phyloP scores from a whole-genome alignment of 805 yeast genomes.

The Yueomyces sp. region DNA sequence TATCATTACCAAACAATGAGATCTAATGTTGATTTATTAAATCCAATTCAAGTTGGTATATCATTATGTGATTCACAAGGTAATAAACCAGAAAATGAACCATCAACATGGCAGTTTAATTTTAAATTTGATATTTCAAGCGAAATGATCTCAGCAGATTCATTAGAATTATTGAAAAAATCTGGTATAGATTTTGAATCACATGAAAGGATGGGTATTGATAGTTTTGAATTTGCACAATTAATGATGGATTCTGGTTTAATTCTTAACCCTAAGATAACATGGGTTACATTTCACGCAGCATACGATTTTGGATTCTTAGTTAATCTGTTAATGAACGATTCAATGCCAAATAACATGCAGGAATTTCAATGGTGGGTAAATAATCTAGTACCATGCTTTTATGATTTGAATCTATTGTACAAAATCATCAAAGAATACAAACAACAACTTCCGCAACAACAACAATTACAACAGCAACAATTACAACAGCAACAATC shows the following conservation, averaged over 20 bases:
- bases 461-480: constrained; percentile 5
- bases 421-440: constrained; percentile 23
- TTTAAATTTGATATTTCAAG: constrained; percentile 62
- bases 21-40: constrained; percentile 76
- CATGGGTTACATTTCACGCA: constrained; percentile 86
- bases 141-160: constrained; percentile 83
- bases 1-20: constrained; percentile 94
- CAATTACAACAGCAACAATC: constrained; percentile 2
- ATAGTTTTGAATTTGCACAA: constrained; percentile 70
- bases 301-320: constrained; percentile 94
- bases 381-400: constrained; percentile 60
- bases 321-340: constrained; percentile 60
- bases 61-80: constrained; percentile 61
- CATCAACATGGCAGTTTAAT: constrained; percentile 94
- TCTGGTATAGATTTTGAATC: constrained; percentile 72
- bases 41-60: constrained; percentile 76
- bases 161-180: constrained; percentile 63
- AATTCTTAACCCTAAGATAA: constrained; percentile 47
- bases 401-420: constrained; percentile 65
- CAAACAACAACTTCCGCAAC: constrained; percentile 11
- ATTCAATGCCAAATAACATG: constrained; percentile 67
- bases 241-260: constrained; percentile 76
- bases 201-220: constrained; percentile 67
- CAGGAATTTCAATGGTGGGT: constrained; percentile 66
- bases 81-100: constrained; percentile 49